A percentile compares a stretch with the other conserved stretches of the same genome.
These are phyloP conservation scores for Simmondsia chinensis DNA, from an alignment of 148 eudicot species.

Conservation along the genomic window DNA sequence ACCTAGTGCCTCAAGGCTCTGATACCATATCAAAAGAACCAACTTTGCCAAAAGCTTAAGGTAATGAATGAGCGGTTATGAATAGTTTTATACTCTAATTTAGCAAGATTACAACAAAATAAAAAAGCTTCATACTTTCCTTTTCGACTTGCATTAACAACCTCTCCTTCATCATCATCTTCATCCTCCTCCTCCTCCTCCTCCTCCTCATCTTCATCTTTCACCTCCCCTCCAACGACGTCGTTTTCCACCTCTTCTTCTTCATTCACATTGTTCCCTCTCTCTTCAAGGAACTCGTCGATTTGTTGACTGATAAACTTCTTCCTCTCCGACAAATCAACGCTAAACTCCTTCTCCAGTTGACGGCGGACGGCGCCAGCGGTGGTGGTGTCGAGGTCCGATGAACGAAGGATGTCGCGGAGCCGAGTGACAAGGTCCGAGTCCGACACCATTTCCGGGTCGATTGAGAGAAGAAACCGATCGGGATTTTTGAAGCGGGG, in stretches of 20 bases:
- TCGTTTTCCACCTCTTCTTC: not conserved
- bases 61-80: too few relatives aligned
- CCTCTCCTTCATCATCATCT: not conserved
- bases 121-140: conserved; percentile 2
- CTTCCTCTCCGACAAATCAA: conserved; percentile 35
- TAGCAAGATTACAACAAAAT: too few relatives aligned
- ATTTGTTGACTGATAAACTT: conserved; percentile 37
- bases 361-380: conserved; percentile 43
- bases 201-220: not conserved
- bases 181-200: conserved; percentile 3
- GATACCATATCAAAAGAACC: too few relatives aligned
- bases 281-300: conserved; percentile 24
- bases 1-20: too few relatives aligned
- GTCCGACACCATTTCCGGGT: conserved; percentile 37
- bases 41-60: too few relatives aligned
- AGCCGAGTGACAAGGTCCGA: conserved; percentile 30
- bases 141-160: conserved; percentile 1
- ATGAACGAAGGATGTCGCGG: conserved; percentile 28
- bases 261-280: conserved; percentile 3
- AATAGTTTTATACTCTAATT: too few relatives aligned
- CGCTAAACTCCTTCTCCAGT: conserved; percentile 30
- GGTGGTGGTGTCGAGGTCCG: conserved; percentile 49
- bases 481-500: too few relatives aligned
- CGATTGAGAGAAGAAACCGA: too few relatives aligned
- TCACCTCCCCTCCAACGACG: not conserved